Conservation (phyloP, 305 asterid genomes). For the Fraxinus sp. region DNA sequence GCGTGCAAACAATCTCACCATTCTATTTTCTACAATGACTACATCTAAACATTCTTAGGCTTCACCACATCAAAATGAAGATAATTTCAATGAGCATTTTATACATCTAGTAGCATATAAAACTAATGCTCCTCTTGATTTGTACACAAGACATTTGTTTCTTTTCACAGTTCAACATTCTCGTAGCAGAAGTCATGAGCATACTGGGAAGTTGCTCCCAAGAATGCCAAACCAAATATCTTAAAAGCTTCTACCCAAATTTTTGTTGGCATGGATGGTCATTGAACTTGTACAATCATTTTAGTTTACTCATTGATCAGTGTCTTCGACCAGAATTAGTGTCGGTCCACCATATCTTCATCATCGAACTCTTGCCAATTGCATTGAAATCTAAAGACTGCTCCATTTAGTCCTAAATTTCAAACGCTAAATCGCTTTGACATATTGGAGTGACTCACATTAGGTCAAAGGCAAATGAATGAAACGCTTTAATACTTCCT, state of each 20-base stretch:
- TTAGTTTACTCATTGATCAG: not conserved
- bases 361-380: not conserved
- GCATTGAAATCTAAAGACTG: not conserved
- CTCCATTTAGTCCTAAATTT: not conserved
- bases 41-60: not conserved
- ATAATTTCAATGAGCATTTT: not conserved
- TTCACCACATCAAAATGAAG: not conserved
- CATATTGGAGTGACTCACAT: not conserved
- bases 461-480: not conserved
- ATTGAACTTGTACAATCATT: not conserved
- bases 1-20: not conserved
- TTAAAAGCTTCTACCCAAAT: not conserved
- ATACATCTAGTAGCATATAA: not conserved
- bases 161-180: not conserved
- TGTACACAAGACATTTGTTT: not conserved
- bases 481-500: not conserved
- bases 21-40: not conserved
- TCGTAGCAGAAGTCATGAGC: not conserved
- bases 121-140: not conserved
- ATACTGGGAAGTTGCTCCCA: not conserved
- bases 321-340: not conserved
- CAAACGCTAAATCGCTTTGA: not conserved
- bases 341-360: not conserved
- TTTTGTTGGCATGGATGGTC: not conserved
- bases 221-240: not conserved